Conservation (phyloP, 2,329 filamentous ascomycete species). For the Aspergillus sp. region DNA sequence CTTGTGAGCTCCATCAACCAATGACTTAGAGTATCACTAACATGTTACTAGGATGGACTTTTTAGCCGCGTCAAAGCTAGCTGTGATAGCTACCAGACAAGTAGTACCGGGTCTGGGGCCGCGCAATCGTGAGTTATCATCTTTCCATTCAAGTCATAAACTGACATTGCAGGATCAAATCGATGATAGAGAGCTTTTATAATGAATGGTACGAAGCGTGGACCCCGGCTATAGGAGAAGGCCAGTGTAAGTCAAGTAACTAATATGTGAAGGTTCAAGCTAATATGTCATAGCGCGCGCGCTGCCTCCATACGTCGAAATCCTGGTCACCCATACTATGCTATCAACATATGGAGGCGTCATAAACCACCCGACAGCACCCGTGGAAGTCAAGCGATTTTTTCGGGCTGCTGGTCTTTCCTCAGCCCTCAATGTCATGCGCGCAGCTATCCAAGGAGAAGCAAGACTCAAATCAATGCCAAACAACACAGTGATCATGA, state of each 20-base stretch:
- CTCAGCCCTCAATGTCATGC: conserved; percentile 74
- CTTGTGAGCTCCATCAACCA: conserved; percentile 51
- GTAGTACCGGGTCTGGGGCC: conserved; percentile 36
- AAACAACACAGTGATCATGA: conserved; percentile 79
- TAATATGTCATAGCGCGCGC: conserved; percentile 48
- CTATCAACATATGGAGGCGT: conserved; percentile 76
- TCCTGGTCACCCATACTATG: conserved; percentile 72
- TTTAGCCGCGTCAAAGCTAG: conserved; percentile 39
- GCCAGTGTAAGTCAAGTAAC: conserved; percentile 48
- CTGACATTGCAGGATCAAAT: conserved; percentile 50
- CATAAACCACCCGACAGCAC: conserved; percentile 74
- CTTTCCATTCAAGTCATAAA: neutral
- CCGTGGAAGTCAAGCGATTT: conserved; percentile 71
- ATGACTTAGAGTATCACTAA: conserved; percentile 15
- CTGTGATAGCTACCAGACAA: conserved; percentile 42
- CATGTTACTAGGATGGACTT: conserved; percentile 33
- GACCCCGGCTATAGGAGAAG: conserved; percentile 61
- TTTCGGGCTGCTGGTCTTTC: conserved; percentile 74
- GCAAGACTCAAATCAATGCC: conserved; percentile 73
- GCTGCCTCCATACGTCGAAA: conserved; percentile 75
- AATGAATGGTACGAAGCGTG: conserved; percentile 68
- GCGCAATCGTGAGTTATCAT: conserved; percentile 34
- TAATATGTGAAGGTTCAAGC: conserved; percentile 16
- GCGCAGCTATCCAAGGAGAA: conserved; percentile 74
- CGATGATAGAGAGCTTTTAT: conserved; percentile 68